These are phyloP conservation scores for Hypoxylon crocopeplum DNA, from an alignment of 495 filamentous ascomycete species.

Conservation along the genomic window DNA sequence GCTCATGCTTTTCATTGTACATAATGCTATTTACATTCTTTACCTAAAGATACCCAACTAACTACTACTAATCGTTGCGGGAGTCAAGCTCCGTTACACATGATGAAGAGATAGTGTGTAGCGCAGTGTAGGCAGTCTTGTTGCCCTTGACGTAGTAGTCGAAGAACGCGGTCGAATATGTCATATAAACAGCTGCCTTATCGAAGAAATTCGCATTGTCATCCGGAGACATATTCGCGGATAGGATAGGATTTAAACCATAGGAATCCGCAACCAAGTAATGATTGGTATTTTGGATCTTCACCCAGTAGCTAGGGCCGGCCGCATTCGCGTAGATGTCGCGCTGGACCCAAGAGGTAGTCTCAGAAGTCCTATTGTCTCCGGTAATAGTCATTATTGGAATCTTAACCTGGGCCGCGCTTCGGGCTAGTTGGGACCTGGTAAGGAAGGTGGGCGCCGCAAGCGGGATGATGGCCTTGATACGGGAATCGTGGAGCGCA, in stretches of 20 bases:
- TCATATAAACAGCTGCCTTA: conserved; percentile 2
- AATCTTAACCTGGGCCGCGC: not conserved
- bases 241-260: not conserved
- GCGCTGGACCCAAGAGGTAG: conserved; percentile 1
- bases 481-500: conserved; percentile 2
- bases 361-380: conserved; percentile 2
- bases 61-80: not conserved
- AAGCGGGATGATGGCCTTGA: conserved; percentile 2
- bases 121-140: not conserved
- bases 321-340: not conserved
- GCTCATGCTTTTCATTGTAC: no score
- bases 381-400: conserved; percentile 2
- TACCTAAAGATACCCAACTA: no score
- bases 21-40: no score
- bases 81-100: not conserved
- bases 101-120: not conserved
- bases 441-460: not conserved
- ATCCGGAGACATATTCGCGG: not conserved
- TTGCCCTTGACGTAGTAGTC: not conserved
- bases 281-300: not conserved
- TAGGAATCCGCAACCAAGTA: conserved; percentile 4
- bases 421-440: conserved; percentile 1
- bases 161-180: not conserved
- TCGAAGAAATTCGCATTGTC: not conserved
- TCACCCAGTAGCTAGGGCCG: conserved; percentile 1